Conservation (phyloP, 2,329 filamentous ascomycete genomes). For the Lasiodiplodia sp. region DNA sequence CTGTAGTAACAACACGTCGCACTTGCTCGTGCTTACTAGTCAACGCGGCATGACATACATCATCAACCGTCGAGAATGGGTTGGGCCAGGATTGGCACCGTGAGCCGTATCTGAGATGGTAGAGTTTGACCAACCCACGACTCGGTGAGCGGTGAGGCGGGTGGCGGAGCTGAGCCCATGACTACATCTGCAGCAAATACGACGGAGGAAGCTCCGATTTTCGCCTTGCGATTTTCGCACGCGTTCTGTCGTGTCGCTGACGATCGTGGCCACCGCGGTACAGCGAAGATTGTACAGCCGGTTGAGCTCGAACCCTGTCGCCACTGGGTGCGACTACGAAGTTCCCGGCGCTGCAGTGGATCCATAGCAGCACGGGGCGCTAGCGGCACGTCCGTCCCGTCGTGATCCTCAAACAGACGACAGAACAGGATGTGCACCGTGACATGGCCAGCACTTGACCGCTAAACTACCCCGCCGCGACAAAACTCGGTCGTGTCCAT, state of each 20-base stretch:
- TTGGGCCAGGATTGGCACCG: background rate
- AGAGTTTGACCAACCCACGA: background rate
- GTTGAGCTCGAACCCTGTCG: background rate
- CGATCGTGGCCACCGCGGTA: background rate
- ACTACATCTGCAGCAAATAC: slow-evolving; percentile 5
- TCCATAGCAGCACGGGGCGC: background rate
- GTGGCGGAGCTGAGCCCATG: background rate
- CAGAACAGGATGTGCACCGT: background rate
- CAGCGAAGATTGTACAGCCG: background rate
- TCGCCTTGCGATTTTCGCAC: background rate
- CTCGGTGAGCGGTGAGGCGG: background rate
- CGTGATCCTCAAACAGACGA: background rate
- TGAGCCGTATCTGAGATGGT: slow-evolving; percentile 5
- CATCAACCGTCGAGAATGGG: background rate
- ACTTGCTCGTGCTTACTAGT: background rate
- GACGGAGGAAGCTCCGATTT: background rate
- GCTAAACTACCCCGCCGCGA: background rate
- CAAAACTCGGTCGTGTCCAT: background rate
- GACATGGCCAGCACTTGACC: background rate
- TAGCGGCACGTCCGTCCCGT: background rate
- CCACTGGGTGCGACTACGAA: slow-evolving; percentile 3
- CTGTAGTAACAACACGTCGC: background rate
- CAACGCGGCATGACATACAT: slow-evolving; percentile 7
- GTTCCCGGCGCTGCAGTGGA: background rate
- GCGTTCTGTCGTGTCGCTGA: background rate